Evolutionary conservation across 2,329 filamentous ascomycete species (phyloP), one percentile per base, ranked within the genome.

Genomic region (Coniochaeta hoffmannii): DNA sequence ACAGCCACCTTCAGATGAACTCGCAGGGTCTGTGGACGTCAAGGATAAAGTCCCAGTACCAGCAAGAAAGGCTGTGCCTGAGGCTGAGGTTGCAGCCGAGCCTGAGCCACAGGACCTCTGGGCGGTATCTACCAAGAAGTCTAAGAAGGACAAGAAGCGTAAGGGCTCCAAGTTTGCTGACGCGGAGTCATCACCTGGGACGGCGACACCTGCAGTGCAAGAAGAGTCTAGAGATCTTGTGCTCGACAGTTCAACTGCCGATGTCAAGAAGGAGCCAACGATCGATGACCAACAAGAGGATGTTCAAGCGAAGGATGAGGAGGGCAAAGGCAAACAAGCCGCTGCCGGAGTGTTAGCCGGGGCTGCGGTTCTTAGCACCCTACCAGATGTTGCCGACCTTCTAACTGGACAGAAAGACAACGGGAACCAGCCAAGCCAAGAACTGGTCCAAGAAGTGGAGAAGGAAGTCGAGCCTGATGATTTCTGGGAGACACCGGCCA

Each of bases 101-200:
- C 36, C 53, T 1, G 59, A 61, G 53, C 31, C 41, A 17, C 56
- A 58, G 22, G 60, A 64, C 57, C 58, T 63, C 52, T 60, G 59
- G 56, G 58, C 62, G 50, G 35, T 57, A 52, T 55, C 56, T 5
- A 60, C 56, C 32, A 70, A 68, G 58, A 73, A 71, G 57, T 65
- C 66, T 41, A 71, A 72, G 60, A 71, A 71, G 36, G 60, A 62
- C 56, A 66, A 63, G 57, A 74, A 70, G 56, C 61, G 65, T 3
- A 68, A 68, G 56, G 66, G 62, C n/a, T 50, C 57, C 4, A 59
- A 59, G 53, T 53, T 58, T 55, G 49, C 59, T 31, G 55, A 59
- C 41, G 30, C 61, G 57, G 61, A 58, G 24, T 44, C 55, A 38
- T 51, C 57, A 14, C 49, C 57, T 6, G 56, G 53, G n/a, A 54